Conservation (phyloP, 2,329 filamentous ascomycete species). For the Neospermospora avenae region DNA sequence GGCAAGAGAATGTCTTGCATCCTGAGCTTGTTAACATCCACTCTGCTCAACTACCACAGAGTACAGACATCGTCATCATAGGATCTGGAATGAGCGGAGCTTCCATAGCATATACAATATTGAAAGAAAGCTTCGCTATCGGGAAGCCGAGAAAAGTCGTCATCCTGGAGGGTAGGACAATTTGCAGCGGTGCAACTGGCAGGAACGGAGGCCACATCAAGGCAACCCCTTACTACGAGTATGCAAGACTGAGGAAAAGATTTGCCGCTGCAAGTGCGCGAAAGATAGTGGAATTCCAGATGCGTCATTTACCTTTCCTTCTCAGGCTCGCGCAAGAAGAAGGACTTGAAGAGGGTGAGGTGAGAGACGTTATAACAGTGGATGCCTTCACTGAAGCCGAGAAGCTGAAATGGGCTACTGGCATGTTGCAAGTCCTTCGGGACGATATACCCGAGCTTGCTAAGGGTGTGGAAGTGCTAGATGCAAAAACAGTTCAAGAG, state of each 20-base stretch:
- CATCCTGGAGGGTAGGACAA: slow-evolving; percentile 48
- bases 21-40: slow-evolving; percentile 40
- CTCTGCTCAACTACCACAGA: slow-evolving; percentile 36
- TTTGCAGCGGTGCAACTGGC: slow-evolving; percentile 51
- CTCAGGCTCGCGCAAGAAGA: slow-evolving; percentile 37
- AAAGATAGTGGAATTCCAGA: slow-evolving; percentile 43
- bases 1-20: slow-evolving; percentile 44
- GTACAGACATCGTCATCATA: slow-evolving; percentile 49
- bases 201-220: slow-evolving; percentile 53
- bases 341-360: neutral
- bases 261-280: slow-evolving; percentile 40
- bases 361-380: slow-evolving; percentile 42
- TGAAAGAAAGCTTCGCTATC: slow-evolving; percentile 30
- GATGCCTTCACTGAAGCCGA: slow-evolving; percentile 35
- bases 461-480: neutral
- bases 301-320: slow-evolving; percentile 41
- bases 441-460: slow-evolving; percentile 40
- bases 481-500: neutral
- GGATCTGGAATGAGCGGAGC: slow-evolving; percentile 53
- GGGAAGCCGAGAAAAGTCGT: slow-evolving; percentile 36
- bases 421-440: slow-evolving; percentile 36
- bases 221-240: slow-evolving; percentile 42
- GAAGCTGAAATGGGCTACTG: slow-evolving; percentile 15
- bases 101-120: slow-evolving; percentile 38
- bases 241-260: slow-evolving; percentile 33